Percentiles rank a stretch among this genome's conserved stretches.
Evolutionary conservation across 2,329 filamentous ascomycete species (phyloP).

Genomic region (Hypoxylon sp.): DNA sequence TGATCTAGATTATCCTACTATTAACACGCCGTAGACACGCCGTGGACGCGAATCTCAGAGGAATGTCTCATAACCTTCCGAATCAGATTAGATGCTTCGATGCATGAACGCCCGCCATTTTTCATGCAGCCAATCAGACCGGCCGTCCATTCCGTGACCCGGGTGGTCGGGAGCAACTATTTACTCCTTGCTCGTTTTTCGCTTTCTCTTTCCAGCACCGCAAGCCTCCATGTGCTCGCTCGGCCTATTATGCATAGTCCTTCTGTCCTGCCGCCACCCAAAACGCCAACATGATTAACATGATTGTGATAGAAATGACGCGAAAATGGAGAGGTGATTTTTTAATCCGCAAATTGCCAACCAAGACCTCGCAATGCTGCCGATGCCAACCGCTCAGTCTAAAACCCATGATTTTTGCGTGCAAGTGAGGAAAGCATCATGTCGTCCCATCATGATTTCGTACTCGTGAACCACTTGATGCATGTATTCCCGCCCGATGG

Average conservation of each 20-base stretch:
- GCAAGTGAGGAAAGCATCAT: slow-evolving; percentile 25
- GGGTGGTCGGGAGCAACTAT: slow-evolving; percentile 27
- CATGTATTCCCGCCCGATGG: slow-evolving; percentile 8
- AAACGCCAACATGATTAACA: slow-evolving; percentile 16
- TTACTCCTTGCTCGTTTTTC: slow-evolving; percentile 17
- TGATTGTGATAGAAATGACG: slow-evolving; percentile 20
- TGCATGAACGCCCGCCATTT: slow-evolving; percentile 33
- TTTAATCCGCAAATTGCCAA: slow-evolving; percentile 26
- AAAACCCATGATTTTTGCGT: slow-evolving; percentile 27
- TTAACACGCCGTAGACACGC: slow-evolving; percentile 4
- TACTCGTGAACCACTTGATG: slow-evolving; percentile 14
- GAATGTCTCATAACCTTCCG: slow-evolving; percentile 22
- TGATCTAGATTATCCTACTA: slow-evolving; percentile 14
- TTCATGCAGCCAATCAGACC: slow-evolving; percentile 38
- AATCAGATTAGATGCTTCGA: slow-evolving; percentile 4
- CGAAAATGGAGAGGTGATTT: slow-evolving; percentile 14
- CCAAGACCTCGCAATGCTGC: slow-evolving; percentile 19
- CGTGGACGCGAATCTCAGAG: background rate
- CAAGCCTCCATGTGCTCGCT: slow-evolving; percentile 11
- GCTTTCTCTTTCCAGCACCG: background rate
- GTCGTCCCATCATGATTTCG: slow-evolving; percentile 33
- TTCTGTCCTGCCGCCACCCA: slow-evolving; percentile 10
- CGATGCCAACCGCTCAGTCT: slow-evolving; percentile 35
- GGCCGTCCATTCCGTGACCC: slow-evolving; percentile 29
- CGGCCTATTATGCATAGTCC: slow-evolving; percentile 22